Percentiles rank a stretch among this genome's conserved stretches.
Conservation (phyloP, 495 filamentous ascomycete species). For the Jackrogersella minutella region DNA sequence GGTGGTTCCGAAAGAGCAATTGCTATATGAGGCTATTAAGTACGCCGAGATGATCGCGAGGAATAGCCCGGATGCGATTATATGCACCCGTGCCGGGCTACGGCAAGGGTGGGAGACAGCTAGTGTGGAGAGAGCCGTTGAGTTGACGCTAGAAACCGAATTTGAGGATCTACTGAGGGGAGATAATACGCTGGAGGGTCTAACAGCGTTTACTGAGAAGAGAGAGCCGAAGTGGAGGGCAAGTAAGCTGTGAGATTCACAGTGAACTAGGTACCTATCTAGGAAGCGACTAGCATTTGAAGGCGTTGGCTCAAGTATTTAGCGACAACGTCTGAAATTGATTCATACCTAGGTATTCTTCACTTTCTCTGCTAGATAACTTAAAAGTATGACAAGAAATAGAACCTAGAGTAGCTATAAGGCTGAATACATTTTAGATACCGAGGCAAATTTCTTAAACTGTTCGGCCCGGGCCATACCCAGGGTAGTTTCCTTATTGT, state of each 20-base stretch:
- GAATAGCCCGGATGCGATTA: constrained; percentile 77
- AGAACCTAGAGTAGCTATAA: no score
- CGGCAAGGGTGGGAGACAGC: constrained; percentile 67
- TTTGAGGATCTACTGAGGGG: constrained; percentile 51
- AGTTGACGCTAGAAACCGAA: constrained; percentile 62
- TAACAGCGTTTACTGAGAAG: constrained; percentile 52
- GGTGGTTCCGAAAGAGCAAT: constrained; percentile 60
- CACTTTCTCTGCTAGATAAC: no score
- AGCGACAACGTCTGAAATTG: no score
- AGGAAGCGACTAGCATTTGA: no score
- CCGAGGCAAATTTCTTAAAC: no score
- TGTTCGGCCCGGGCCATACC: no score
- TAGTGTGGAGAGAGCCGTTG: constrained; percentile 70
- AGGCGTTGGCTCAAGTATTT: no score
- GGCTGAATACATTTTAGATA: no score
- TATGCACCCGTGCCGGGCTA: constrained; percentile 72
- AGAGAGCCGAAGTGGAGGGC: constrained; percentile 49
- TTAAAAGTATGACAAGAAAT: no score
- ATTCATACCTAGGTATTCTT: no score
- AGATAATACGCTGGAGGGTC: constrained; percentile 50
- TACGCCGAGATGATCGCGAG: constrained; percentile 62
- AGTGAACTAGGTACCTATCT: no score
- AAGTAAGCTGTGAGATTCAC: constrained; percentile 40
- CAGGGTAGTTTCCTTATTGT: no score
- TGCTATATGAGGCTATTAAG: constrained; percentile 62